Base-by-base conservation (phyloP, 106 monocot species). In the Acorus calamus region DNA sequence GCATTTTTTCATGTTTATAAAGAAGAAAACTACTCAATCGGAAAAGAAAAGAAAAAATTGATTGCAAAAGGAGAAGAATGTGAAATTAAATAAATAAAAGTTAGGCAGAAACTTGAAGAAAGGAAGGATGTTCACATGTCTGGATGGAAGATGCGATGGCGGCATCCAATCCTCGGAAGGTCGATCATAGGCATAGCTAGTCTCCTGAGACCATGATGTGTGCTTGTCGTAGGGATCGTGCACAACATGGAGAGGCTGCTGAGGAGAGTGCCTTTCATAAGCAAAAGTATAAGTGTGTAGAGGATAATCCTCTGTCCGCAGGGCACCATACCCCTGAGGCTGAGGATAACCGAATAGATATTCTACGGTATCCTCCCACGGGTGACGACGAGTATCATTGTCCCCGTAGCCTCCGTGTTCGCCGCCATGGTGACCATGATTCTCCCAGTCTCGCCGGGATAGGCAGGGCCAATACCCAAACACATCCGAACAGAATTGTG, bases 291-390 rank as follows among this genome's bases (percentile, higher is more conserved):
- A 82, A 2, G 71, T 70, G 8, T 71, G 44, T 44, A 8, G 2
- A 41, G 4, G 4, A 7, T 46, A 61, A 8, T 61, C 45, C 61
- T 2, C 61, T 6, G 14, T 44, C 45, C 8, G 7, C 6, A 61
- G 5, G 4, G 2, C 82, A 4, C 93, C 93, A 60, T 71, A 81
- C 44, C 75, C 76, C 42, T 80, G 69, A 2, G 73, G 28, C 28
- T 28, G 28, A 28, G 28, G 28, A 73, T 84, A 87, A 11, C 79
- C 86, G 46, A 94, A 94, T 47, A 94, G 81, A 76, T 77, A 91
- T 42, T 87, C 87, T 44, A 77, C 78, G 11, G 76, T 81, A 66
- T 87, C 65, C 6, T 7, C 28, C 62, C 45, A n/a, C 4, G 62
- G 62, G 3, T 4, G n/a, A 4, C 47, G 3, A 11, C 62, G 13